phyloP scores from a whole-genome alignment of 2,329 filamentous ascomycete genomes.

The Myriosclerotinia scirpicola region DNA sequence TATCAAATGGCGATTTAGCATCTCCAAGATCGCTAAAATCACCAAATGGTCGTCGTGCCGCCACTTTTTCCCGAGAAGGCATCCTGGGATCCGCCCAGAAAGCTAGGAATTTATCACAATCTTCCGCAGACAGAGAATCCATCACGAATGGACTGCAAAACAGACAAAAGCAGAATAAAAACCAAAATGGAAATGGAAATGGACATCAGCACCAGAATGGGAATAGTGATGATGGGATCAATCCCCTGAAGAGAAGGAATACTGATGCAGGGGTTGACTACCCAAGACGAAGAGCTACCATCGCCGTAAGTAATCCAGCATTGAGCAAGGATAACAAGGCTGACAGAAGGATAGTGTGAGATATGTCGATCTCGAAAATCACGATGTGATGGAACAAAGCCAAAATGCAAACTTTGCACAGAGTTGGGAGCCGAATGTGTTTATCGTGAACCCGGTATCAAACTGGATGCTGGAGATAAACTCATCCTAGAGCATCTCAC shows the following conservation, averaged over 20 bases:
- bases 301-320: slow-evolving; percentile 54
- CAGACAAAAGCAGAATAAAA: slow-evolving; percentile 26
- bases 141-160: slow-evolving; percentile 47
- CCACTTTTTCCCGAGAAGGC: slow-evolving; percentile 55
- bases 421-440: slow-evolving; percentile 81
- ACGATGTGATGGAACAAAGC: slow-evolving; percentile 74
- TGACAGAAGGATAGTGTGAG: slow-evolving; percentile 59
- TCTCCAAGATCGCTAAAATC: slow-evolving; percentile 49
- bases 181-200: slow-evolving; percentile 17
- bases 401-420: slow-evolving; percentile 81
- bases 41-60: slow-evolving; percentile 48
- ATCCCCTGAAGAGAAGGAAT: slow-evolving; percentile 61
- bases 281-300: slow-evolving; percentile 62
- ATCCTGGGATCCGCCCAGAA: slow-evolving; percentile 56
- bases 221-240: slow-evolving; percentile 54
- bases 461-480: slow-evolving; percentile 83
- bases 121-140: slow-evolving; percentile 48
- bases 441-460: slow-evolving; percentile 83
- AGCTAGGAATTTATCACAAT: slow-evolving; percentile 55
- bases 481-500: slow-evolving; percentile 76
- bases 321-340: slow-evolving; percentile 22
- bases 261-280: slow-evolving; percentile 63
- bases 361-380: slow-evolving; percentile 80
- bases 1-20: slow-evolving; percentile 31
- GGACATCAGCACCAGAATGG: slow-evolving; percentile 21